A percentile compares a stretch with the other conserved stretches of the same genome.
Conservation (phyloP, 2,329 filamentous ascomycete species). For the Pyrenophora tritici-repentis region DNA sequence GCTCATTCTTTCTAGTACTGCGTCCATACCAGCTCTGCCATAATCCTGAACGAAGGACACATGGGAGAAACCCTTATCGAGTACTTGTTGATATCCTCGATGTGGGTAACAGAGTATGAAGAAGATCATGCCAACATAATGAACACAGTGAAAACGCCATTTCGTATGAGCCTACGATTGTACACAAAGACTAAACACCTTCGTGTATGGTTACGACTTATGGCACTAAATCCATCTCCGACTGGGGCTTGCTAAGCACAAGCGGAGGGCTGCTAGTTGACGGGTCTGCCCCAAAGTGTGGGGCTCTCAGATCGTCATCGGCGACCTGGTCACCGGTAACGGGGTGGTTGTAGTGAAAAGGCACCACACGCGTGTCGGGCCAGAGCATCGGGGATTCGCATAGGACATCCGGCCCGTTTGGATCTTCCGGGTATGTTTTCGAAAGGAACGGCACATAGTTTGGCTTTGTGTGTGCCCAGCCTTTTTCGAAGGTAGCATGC, state of each 20-base stretch:
- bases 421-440: constrained; percentile 56
- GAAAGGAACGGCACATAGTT: constrained; percentile 60
- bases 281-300: constrained; percentile 51
- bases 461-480: constrained; percentile 59
- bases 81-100: too few species aligned
- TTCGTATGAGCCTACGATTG: too few species aligned
- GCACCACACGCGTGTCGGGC: constrained; percentile 61
- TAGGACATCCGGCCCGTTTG: constrained; percentile 58
- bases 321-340: constrained; percentile 54
- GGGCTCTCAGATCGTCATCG: constrained; percentile 57
- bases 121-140: too few species aligned
- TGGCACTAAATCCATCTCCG: constrained; percentile 12
- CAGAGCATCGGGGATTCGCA: constrained; percentile 61
- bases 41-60: constrained; percentile 23
- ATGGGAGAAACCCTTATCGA: too few species aligned
- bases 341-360: constrained; percentile 60
- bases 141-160: too few species aligned
- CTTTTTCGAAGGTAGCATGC: constrained; percentile 58
- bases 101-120: too few species aligned
- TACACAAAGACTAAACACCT: too few species aligned
- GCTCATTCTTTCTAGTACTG: constrained; percentile 26
- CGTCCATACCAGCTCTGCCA: constrained; percentile 33
- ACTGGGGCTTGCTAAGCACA: constrained; percentile 44
- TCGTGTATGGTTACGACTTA: background rate
- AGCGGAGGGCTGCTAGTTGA: constrained; percentile 51